Conservation (phyloP, 768 basidiomycete genomes). For the Dioszegia crocea region DNA sequence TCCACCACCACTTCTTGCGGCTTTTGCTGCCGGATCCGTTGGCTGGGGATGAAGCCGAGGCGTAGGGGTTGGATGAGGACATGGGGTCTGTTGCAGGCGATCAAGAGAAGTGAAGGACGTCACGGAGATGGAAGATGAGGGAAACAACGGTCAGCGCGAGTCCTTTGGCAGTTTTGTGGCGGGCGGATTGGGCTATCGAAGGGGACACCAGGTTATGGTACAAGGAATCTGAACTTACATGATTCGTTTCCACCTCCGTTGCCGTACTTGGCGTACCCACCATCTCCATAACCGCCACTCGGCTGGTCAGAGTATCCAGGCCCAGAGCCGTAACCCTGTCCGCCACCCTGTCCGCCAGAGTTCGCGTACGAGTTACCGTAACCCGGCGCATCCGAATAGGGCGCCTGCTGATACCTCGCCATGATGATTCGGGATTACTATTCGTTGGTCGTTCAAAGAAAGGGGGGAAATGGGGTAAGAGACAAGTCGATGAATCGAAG, state of each 20-base stretch:
- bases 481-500: too few relatives aligned
- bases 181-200: too few relatives aligned
- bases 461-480: background rate
- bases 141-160: background rate
- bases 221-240: constrained; percentile 7
- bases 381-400: constrained; percentile 22
- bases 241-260: background rate
- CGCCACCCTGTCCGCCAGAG: constrained; percentile 24
- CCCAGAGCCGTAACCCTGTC: constrained; percentile 20
- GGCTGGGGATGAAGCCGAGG: constrained; percentile 17
- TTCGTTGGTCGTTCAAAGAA: background rate
- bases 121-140: too few relatives aligned
- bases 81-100: constrained; percentile 31
- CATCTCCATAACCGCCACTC: background rate
- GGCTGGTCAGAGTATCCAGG: constrained; percentile 21
- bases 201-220: too few relatives aligned
- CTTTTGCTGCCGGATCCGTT: constrained; percentile 30
- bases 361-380: constrained; percentile 21
- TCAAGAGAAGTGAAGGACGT: too few relatives aligned
- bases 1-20: constrained; percentile 50
- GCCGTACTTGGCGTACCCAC: constrained; percentile 7
- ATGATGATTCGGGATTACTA: constrained; percentile 12
- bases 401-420: constrained; percentile 39
- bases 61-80: constrained; percentile 36
- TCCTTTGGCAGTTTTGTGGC: too few relatives aligned